phyloP scores from a whole-genome alignment of 148 eudicot genomes.

The Talinum fruticosum region DNA sequence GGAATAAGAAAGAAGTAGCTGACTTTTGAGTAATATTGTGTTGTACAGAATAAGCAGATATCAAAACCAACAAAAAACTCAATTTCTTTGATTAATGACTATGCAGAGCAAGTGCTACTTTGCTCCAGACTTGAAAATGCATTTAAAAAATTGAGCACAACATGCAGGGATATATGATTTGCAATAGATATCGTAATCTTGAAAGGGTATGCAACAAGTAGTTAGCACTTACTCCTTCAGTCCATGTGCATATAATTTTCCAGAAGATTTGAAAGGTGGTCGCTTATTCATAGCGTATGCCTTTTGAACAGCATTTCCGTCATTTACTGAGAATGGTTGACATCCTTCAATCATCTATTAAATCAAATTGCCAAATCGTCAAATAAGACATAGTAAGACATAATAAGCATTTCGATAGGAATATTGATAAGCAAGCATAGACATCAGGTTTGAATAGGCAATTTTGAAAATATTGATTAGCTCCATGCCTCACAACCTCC shows the following conservation, averaged over 20 bases:
- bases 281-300: constrained; percentile 67
- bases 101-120: not conserved
- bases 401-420: not conserved
- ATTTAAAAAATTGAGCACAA: not conserved
- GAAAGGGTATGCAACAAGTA: not conserved
- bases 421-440: not conserved
- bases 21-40: not conserved
- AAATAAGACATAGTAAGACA: not conserved
- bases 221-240: constrained; percentile 60
- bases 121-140: not conserved
- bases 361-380: constrained; percentile 13
- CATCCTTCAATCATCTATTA: constrained; percentile 92
- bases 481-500: not conserved
- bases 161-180: not conserved
- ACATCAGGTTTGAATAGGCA: not conserved
- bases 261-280: constrained; percentile 81
- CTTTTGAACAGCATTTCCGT: constrained; percentile 56
- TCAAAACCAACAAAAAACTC: not conserved
- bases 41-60: not conserved
- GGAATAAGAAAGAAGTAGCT: constrained; percentile 1
- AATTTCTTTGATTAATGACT: not conserved
- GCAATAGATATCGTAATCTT: not conserved
- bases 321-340: constrained; percentile 60
- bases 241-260: constrained; percentile 73
- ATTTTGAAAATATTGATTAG: not conserved